phyloP scores from a whole-genome alignment of 208 protist species.

The Wallacemonas sp. region DNA sequence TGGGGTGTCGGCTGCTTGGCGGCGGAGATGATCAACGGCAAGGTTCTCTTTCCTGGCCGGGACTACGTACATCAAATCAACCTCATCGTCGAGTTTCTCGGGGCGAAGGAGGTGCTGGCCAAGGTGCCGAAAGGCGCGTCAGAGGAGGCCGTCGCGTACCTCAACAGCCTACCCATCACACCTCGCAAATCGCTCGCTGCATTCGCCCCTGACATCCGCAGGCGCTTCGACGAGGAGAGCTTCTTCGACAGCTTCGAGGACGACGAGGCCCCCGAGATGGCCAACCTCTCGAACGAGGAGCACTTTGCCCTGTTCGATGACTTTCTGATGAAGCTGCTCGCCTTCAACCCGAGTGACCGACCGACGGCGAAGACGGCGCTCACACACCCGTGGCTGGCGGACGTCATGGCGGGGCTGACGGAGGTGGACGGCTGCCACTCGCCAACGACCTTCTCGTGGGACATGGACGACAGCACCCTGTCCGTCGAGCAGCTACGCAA shows the following conservation, averaged over 20 bases:
- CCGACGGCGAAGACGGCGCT: constrained; percentile 94
- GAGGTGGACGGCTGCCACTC: constrained; percentile 50
- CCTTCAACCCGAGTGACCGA: constrained; percentile 93
- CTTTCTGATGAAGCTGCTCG: constrained; percentile 89
- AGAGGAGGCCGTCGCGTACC: constrained; percentile 67
- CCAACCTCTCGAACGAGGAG: constrained; percentile 24
- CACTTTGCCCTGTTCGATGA: constrained; percentile 76
- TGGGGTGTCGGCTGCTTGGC: constrained; percentile 97
- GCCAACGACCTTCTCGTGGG: constrained; percentile 42
- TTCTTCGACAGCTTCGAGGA: constrained; percentile 56
- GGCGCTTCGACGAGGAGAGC: constrained; percentile 42
- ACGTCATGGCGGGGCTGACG: constrained; percentile 40
- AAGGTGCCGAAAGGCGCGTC: constrained; percentile 74
- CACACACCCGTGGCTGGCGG: constrained; percentile 69
- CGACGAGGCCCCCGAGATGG: constrained; percentile 18
- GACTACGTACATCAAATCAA: constrained; percentile 91
- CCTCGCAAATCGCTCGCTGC: constrained; percentile 58
- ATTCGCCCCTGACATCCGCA: constrained; percentile 43
- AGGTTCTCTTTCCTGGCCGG: constrained; percentile 79
- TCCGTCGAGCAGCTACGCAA: constrained; percentile 49
- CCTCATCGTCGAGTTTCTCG: constrained; percentile 74
- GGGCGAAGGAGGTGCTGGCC: constrained; percentile 61
- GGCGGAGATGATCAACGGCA: constrained; percentile 92
- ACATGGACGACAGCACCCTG: constrained; percentile 39
- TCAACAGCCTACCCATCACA: constrained; percentile 49